Evolutionary conservation across 305 asterid species (phyloP).

Genomic region (Solanum hybrid): DNA sequence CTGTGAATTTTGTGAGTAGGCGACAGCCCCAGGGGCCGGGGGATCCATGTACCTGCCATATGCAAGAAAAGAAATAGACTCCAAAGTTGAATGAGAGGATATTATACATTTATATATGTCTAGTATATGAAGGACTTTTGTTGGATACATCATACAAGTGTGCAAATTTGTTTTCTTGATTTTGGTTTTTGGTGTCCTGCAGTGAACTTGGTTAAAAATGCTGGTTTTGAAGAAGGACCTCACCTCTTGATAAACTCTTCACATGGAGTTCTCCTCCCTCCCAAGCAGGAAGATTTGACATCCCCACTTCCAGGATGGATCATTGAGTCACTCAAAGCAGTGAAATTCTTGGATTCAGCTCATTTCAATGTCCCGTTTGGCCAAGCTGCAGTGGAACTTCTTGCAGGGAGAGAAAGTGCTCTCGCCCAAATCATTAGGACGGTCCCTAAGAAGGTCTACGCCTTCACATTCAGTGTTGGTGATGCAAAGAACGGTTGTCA

Average conservation of each 20-base stretch:
- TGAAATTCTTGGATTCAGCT: conserved; percentile 22
- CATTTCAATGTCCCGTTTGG: conserved; percentile 39
- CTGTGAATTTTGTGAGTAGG: not conserved
- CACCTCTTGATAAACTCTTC: conserved; percentile 26
- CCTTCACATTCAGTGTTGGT: conserved; percentile 19
- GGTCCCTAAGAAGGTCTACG: conserved; percentile 23
- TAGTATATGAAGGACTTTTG: not conserved
- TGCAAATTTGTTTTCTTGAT: not conserved
- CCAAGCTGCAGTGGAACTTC: conserved; percentile 27
- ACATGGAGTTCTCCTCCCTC: conserved; percentile 36
- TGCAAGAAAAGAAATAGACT: not conserved
- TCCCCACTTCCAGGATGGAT: conserved; percentile 50
- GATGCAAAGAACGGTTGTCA: conserved; percentile 35
- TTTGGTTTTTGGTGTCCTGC: not conserved
- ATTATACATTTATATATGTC: not conserved
- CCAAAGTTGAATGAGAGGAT: not conserved
- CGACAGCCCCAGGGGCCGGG: not conserved
- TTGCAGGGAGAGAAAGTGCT: conserved; percentile 37
- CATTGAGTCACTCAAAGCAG: conserved; percentile 37
- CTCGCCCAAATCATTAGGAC: conserved; percentile 32
- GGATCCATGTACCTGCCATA: not conserved
- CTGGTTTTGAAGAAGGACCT: conserved; percentile 42
- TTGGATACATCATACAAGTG: not conserved
- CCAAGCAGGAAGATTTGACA: conserved; percentile 25
- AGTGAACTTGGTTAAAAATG: conserved; percentile 30